Percentiles rank a stretch among this genome's conserved stretches.
phyloP scores from a whole-genome alignment of 2,329 filamentous ascomycete species.

The Diaporthe sp. region DNA sequence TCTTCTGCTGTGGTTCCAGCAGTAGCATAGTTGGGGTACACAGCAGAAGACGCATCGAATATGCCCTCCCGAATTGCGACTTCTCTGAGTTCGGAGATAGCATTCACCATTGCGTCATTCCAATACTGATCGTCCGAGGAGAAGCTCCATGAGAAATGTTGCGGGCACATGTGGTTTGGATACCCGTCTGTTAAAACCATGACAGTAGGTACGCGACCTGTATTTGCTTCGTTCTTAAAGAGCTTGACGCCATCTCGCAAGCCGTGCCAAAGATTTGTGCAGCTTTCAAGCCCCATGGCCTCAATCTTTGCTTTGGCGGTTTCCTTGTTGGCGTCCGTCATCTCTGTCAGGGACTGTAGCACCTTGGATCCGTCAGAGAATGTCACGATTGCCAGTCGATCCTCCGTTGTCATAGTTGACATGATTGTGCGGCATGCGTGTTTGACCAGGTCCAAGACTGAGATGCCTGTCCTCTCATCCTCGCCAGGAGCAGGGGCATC shows the following conservation, averaged over 20 bases:
- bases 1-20: constrained; percentile 35
- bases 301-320: constrained; percentile 53
- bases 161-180: constrained; percentile 67
- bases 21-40: constrained; percentile 43
- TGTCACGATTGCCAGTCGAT: constrained; percentile 68
- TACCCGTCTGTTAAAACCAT: constrained; percentile 66
- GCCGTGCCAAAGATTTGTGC: constrained; percentile 70
- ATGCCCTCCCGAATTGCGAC: constrained; percentile 44
- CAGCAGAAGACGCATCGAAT: constrained; percentile 36
- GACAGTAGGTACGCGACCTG: constrained; percentile 57
- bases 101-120: constrained; percentile 40
- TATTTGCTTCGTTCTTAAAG: constrained; percentile 49
- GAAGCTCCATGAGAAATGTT: constrained; percentile 42
- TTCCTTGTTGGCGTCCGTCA: constrained; percentile 59
- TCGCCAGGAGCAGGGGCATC: constrained; percentile 57
- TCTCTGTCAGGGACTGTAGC: constrained; percentile 57
- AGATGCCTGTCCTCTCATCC: constrained; percentile 60
- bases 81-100: constrained; percentile 39
- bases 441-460: constrained; percentile 68
- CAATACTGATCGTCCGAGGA: constrained; percentile 42
- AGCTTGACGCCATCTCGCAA: constrained; percentile 60
- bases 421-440: constrained; percentile 67
- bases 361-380: constrained; percentile 56
- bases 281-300: constrained; percentile 47
- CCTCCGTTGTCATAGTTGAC: constrained; percentile 63